phyloP scores from a whole-genome alignment of 1,284 basidiomycete genomes.

The Mycena sp. region DNA sequence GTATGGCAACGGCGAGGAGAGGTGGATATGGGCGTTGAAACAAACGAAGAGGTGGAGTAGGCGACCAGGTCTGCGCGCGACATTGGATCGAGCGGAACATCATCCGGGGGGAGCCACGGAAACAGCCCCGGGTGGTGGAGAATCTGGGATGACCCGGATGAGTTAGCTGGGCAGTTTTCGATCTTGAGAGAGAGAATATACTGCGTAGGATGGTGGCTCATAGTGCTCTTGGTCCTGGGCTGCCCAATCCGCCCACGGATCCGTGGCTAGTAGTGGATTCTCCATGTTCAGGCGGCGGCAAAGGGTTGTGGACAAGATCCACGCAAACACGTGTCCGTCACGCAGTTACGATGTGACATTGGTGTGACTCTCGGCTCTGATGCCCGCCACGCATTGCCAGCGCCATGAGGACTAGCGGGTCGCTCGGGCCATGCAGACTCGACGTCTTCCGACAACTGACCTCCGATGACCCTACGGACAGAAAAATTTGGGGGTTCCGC shows the following conservation, averaged over 20 bases:
- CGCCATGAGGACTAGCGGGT: no score
- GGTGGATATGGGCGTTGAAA: neutral
- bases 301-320: neutral
- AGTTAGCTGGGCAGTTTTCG: neutral
- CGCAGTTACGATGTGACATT: no score
- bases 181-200: neutral
- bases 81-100: neutral
- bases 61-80: conserved; percentile 5
- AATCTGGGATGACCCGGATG: neutral
- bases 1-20: neutral
- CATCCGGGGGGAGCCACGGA: no score
- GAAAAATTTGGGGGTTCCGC: no score
- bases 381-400: no score
- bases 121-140: neutral
- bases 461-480: no score
- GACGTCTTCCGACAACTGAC: no score
- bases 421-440: no score
- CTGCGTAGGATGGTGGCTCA: conserved; percentile 2
- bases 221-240: neutral
- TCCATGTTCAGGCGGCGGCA: neutral
- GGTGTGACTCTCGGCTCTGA: no score
- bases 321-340: neutral
- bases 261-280: neutral
- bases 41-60: neutral
- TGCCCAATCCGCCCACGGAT: neutral